Base-by-base conservation (phyloP, 805 yeast genomes). In the Candida succiphila region DNA sequence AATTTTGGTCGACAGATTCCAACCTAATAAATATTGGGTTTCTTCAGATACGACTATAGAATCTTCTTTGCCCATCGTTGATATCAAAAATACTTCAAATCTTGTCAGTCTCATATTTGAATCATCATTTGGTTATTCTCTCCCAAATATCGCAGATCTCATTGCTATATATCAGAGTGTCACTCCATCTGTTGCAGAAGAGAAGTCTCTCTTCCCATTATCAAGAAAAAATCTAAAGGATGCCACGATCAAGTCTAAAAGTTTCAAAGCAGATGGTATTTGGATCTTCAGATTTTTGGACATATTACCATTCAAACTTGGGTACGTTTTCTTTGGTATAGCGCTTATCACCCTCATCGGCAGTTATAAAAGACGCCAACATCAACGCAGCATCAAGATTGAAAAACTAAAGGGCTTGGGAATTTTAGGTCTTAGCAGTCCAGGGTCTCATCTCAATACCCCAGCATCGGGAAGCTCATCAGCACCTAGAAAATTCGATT, bases 1-100 rank as follows among this genome's bases (percentile, higher is more conserved):
- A 0, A 45, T 82, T 2, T 51, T 82, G 2, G 54, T 78, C 3
- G 56, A 64, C 22, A 65, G 65, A 40, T 65, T 50, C 37, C 45
- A 39, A 7, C 37, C 42, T 17, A 31, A 30, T 6, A 51, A 37
- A 24, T 51, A 18, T 15, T 17, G 32, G 18, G 5, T 17, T n/a
- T 13, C 18, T 17, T 56, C 56, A 47, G 48, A 31, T 27, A 31
- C 13, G 17, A 8, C 9, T 7, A 17, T 37, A 3, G 42, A 40
- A 5, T 27, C 35, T 7, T 34, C 38, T 27, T 22, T 51, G 21
- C 31, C 32, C 1, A 30, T 41, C 21, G 39, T 37, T 2, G 20
- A 36, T 1, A 33, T 39, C 8, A 24, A 30, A 4, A 37, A 34
- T 9, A 34, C 36, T 16, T 33, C 44, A 3, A 30, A 41, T 2